Conservation (phyloP, 225 moss, liverwort and hornwort species). For the Straminergon stramineum region DNA sequence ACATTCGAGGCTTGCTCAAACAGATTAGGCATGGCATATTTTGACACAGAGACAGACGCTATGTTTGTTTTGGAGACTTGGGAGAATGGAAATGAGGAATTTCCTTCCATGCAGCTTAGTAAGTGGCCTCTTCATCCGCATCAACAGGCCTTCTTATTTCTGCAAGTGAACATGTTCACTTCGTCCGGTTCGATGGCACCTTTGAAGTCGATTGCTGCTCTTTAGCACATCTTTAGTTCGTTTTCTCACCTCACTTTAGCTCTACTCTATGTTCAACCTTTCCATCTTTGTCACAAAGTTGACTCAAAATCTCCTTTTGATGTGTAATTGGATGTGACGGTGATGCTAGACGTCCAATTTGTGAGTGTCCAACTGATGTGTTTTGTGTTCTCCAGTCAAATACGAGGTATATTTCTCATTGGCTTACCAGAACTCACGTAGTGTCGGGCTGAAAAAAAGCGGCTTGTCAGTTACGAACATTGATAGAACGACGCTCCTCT, state of each 20-base stretch:
- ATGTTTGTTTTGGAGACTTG: slow-evolving; percentile 90
- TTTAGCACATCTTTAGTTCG: background rate
- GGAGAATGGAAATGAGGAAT: slow-evolving; percentile 57
- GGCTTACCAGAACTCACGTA: background rate
- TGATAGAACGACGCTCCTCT: slow-evolving; percentile 7
- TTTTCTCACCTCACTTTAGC: background rate
- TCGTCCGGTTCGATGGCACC: background rate
- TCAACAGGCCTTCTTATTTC: background rate
- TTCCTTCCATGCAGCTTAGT: slow-evolving; percentile 85
- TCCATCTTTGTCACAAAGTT: background rate
- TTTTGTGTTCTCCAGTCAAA: slow-evolving; percentile 29
- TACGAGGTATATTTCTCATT: slow-evolving; percentile 35
- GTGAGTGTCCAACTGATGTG: background rate
- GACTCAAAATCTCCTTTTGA: background rate
- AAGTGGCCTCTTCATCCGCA: slow-evolving; percentile 12
- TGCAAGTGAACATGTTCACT: background rate
- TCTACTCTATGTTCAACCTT: background rate
- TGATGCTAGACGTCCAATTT: background rate
- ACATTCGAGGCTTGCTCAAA: background rate
- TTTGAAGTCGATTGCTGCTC: background rate
- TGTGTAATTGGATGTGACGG: background rate
- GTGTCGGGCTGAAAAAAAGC: background rate
- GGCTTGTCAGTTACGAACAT: background rate
- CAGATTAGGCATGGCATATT: slow-evolving; percentile 89
- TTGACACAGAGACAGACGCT: slow-evolving; percentile 53